Base-by-base conservation (phyloP, 164 flowering plant species). In the Macadamia tetraphylla region DNA sequence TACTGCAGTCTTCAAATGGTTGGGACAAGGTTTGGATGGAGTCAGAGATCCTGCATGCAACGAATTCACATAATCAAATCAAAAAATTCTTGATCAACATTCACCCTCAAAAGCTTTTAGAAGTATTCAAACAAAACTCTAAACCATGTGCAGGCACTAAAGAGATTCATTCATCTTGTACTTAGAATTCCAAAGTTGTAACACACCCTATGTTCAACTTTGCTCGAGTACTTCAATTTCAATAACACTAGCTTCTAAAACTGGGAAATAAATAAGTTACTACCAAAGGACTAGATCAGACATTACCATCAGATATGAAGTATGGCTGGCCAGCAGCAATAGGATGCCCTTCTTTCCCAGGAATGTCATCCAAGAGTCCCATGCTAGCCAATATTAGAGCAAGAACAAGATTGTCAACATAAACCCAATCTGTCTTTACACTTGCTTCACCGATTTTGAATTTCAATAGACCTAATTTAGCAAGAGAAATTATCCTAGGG, bases 311-410 rank as follows among this genome's bases (percentile, higher is more conserved):
- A 61, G 87, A 87, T 67, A 94, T 80, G 73, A 92, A 94, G 71
- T 94, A 94, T 31, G 97, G 79, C 80, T 94, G 97, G n/a, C 99
- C 99, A 75, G 97, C 89, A 83, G 98, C 99, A 42, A 90, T 74
- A 56, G 97, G 95, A 57, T n/a, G 72, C 6, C 85, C 82, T 67
- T 68, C 80, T 76, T 64, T 82, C 40, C 91, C 87, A 35, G 92
- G 91, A 77, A 88, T 84, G 75, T 86, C 89, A 80, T 90, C 95
- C 75, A 90, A 72, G 62, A 94, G 97, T 59, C 92, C 97, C 97
- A 90, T 92, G 87, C 98, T 92, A 57, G 99, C 99, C 78, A 88
- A 72, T 78, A 94, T 70, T 10, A 92, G 77, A 17, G 96, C 88
- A 73, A 85, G 84, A 8, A 92, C 92, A 60, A 94, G 91, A 76